Base-by-base conservation (phyloP, 2,329 filamentous ascomycete genomes). In the Stachybotrys chartarum region DNA sequence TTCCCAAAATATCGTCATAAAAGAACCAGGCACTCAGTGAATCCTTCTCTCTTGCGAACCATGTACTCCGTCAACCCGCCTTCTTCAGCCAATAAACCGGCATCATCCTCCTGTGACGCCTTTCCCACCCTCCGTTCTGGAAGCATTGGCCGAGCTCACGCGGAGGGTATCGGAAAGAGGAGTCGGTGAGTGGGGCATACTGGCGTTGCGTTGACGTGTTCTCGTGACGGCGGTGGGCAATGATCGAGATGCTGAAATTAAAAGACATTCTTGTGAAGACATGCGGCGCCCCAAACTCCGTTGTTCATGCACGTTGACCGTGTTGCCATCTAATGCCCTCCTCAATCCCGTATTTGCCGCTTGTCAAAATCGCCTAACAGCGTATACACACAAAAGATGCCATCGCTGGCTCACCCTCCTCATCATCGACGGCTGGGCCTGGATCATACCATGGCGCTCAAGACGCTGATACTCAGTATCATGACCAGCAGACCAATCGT, bases 401-500 rank as follows among this genome's bases (percentile, higher is more conserved):
- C 45, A 47, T 12, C 7, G 49, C 3, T 35, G 17, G 35, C 32
- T 24, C n/a, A 24, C n/a, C n/a, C 56, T 47, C 55, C 51, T 56
- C 56, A 46, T 56, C 45, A 46, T 54, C 48, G n/a, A 51, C 49
- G 48, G 30, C 42, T 52, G 18, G 51, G 55, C 55, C 52, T 54
- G 48, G 55, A 55, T 63, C 62, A 66, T 58, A 72, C 75, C 67
- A 84, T 73, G 64, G 88, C 81, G 63, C 84, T 81, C 61, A 97
- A 75, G 55, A 96, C 80, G 63, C 86, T 83, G 68, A 97, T 94
- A 75, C 91, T 97, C 70, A 97, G 76, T 66, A 97, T 96, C 91
- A 97, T 97, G 66, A 97, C 88, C 59, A 99, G 77, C 72, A 97
- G 73, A 55, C 93, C 94, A 66, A 97, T 94, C 51, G 93, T 97